phyloP scores from a whole-genome alignment of 805 yeast species.

The Cyberlindnera euphorbiae region DNA sequence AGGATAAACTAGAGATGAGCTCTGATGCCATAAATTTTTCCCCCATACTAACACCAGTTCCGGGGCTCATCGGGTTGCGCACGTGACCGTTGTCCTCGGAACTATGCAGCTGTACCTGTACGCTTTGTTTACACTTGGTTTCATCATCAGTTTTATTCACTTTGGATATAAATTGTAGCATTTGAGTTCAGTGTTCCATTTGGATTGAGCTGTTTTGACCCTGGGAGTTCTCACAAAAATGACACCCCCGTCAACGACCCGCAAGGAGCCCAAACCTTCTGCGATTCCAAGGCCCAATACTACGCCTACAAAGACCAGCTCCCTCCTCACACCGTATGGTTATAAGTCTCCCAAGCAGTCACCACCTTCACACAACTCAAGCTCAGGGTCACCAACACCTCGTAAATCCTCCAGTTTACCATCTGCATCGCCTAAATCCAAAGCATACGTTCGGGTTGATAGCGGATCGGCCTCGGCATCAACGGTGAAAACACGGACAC shows the following conservation, averaged over 20 bases:
- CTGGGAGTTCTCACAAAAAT: neutral
- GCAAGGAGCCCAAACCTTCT: slow-evolving; percentile 13
- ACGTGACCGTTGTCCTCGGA: too few species aligned
- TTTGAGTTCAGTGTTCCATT: neutral
- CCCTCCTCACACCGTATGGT: slow-evolving; percentile 13
- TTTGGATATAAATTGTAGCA: too few species aligned
- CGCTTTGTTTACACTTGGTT: slow-evolving; percentile 1
- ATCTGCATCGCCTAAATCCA: too few species aligned
- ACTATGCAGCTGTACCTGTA: too few species aligned
- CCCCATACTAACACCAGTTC: too few species aligned
- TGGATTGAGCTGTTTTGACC: neutral
- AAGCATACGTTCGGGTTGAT: too few species aligned
- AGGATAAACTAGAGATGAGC: too few species aligned
- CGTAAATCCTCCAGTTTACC: neutral
- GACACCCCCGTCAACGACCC: neutral
- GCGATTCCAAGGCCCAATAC: slow-evolving; percentile 20
- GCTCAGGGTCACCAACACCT: slow-evolving; percentile 1
- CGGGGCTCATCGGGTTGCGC: too few species aligned
- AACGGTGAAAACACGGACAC: too few species aligned
- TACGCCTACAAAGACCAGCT: slow-evolving; percentile 19
- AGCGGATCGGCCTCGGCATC: too few species aligned
- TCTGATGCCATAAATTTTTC: too few species aligned
- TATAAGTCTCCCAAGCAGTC: slow-evolving; percentile 10
- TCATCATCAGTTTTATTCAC: too few species aligned
- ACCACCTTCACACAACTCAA: neutral